A percentile compares a stretch with the other conserved stretches of the same genome.
phyloP scores from a whole-genome alignment of 2,329 filamentous ascomycete genomes.

The Clonostachys byssicola region DNA sequence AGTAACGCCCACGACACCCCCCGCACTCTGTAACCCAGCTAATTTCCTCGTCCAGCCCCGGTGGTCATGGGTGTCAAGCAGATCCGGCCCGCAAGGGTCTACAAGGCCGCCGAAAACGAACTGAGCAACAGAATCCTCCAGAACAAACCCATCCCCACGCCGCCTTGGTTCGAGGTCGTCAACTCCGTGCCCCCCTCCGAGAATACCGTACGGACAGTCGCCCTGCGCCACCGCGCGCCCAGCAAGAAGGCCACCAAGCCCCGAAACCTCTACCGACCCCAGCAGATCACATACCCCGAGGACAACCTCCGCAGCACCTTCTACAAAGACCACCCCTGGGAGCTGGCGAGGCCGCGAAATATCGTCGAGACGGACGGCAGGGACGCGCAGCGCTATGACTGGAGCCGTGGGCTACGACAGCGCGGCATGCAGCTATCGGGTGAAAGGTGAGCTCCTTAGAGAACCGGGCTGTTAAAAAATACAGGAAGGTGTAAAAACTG shows the following conservation, averaged over 20 bases:
- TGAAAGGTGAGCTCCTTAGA: constrained; percentile 65
- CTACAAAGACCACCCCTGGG: constrained; percentile 95
- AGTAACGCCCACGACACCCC: no score
- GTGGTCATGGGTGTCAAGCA: constrained; percentile 34
- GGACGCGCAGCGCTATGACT: constrained; percentile 72
- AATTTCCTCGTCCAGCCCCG: no score
- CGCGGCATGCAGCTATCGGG: constrained; percentile 73
- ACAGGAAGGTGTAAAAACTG: no score
- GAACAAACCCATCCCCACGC: constrained; percentile 21
- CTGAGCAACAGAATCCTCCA: constrained; percentile 34
- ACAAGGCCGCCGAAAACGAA: constrained; percentile 37
- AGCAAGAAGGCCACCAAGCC: constrained; percentile 35
- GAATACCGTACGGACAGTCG: constrained; percentile 48
- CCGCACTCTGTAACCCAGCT: no score
- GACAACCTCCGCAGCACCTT: constrained; percentile 78
- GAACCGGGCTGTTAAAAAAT: not conserved
- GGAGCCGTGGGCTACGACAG: constrained; percentile 73
- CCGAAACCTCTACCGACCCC: constrained; percentile 76
- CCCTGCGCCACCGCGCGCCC: constrained; percentile 36
- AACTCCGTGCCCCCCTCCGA: constrained; percentile 53
- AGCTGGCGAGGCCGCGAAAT: constrained; percentile 82
- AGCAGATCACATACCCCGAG: constrained; percentile 75
- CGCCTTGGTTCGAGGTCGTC: constrained; percentile 48
- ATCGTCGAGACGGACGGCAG: constrained; percentile 83
- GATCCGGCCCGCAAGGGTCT: constrained; percentile 41